Evolutionary conservation across 345 rosid species (phyloP), one percentile per base, ranked within the genome.

Genomic region (Durio zibethinus): DNA sequence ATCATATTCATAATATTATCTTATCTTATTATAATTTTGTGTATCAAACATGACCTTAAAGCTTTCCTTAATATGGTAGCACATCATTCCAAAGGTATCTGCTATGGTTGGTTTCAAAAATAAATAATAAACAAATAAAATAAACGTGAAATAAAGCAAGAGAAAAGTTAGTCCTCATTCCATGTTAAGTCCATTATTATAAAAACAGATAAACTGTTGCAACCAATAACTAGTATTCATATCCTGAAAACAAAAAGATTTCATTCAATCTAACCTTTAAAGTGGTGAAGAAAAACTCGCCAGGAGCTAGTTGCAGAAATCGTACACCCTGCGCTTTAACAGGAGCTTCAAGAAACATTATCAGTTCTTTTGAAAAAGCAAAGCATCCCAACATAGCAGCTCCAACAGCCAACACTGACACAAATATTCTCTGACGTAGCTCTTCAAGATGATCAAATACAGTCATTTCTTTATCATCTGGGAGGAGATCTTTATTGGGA

Each of bases 371-470:
- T 15, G 98, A 92, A 84, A 88, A 90, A 57, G 93, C 88, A 77
- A 94, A 94, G 89, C 98, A 94, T 69, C 97, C 97, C 69, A 86
- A 76, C 36, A 94, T 94, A 45, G 97, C 89, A 79, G 83, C 97
- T 79, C 98, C 98, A 42, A 94, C 97, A 4, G 94, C 97, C 86
- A 94, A 85, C 80, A 89, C 97, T 3, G 97, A 90, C 67, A 94
- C 85, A 74, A 94, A 92, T 45, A 92, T 67, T 80, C 98, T 88
- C 86, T 94, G 88, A 0, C 97, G 89, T 82, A 95, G 83, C 89
- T 95, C 99, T 81, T 95, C 99, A 10, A 95, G 92, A 80, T 96
- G 99, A 83, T 96, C 99, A 72, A 93, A 96, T 83, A 96, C 83
- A 79, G 85, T 96, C 99, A 96, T 96, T 85, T 95, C 97, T 81